A percentile compares a stretch with the other conserved stretches of the same genome.
phyloP scores from a whole-genome alignment of 2,329 filamentous ascomycete species.

The Xylaria arbuscula region DNA sequence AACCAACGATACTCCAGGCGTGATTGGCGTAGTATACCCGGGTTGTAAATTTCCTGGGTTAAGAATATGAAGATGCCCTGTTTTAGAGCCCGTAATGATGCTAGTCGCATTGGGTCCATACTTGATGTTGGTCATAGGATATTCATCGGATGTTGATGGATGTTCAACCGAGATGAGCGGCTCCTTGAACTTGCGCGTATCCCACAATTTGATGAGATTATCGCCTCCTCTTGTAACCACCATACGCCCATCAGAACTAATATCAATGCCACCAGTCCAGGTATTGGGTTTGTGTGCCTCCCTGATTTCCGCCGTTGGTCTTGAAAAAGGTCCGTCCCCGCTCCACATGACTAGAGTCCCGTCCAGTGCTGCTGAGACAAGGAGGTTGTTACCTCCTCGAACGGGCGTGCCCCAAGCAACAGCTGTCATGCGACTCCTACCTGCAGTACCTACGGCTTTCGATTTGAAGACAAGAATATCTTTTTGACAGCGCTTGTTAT shows the following conservation, averaged over 20 bases:
- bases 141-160: constrained; percentile 83
- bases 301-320: constrained; percentile 84
- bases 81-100: constrained; percentile 88
- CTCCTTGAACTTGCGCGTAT: constrained; percentile 93
- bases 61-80: constrained; percentile 89
- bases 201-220: constrained; percentile 94
- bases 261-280: constrained; percentile 92
- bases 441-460: constrained; percentile 85
- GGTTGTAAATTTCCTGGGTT: constrained; percentile 90
- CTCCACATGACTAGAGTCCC: constrained; percentile 92
- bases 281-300: constrained; percentile 85
- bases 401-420: constrained; percentile 84
- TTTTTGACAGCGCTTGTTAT: constrained; percentile 88
- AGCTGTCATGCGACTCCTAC: constrained; percentile 92
- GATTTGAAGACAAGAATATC: constrained; percentile 97
- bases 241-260: constrained; percentile 90
- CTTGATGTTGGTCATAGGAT: constrained; percentile 84
- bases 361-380: constrained; percentile 87
- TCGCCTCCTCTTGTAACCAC: constrained; percentile 92
- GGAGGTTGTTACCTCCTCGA: constrained; percentile 80
- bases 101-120: constrained; percentile 87
- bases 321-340: constrained; percentile 85
- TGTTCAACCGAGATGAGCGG: constrained; percentile 85
- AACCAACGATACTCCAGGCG: constrained; percentile 83
- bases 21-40: constrained; percentile 89